Percentiles rank a stretch among this genome's conserved stretches.
These are phyloP conservation scores for Carex cristatella DNA, from an alignment of 176 grass and related monocot genomes.

Conservation along the genomic window DNA sequence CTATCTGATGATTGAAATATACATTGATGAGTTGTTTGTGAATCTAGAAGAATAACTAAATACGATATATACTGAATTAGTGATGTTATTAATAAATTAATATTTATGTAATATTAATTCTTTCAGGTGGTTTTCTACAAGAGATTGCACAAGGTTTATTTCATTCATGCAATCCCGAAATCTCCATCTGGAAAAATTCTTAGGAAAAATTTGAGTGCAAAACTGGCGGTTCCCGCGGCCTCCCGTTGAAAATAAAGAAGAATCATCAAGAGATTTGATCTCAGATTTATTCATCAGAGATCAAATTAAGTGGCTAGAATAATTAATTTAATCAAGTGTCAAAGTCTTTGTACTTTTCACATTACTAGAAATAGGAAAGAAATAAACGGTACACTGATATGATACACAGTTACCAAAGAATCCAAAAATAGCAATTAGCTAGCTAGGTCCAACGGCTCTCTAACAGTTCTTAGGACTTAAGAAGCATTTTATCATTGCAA, in stretches of 20 bases:
- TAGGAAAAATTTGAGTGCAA: constrained; percentile 73
- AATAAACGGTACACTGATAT: no score
- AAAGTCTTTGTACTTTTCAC: no score
- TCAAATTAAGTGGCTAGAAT: no score
- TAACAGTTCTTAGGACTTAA: no score
- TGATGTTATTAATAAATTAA: not conserved
- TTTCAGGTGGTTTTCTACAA: constrained; percentile 92
- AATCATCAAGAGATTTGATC: no score
- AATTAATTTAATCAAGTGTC: no score
- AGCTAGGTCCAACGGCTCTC: no score
- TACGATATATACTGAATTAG: not conserved
- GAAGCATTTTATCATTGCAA: no score
- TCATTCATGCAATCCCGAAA: constrained; percentile 75
- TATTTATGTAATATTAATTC: not conserved
- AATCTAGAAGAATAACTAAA: not conserved
- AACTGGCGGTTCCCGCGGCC: constrained; percentile 21
- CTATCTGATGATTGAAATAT: not conserved
- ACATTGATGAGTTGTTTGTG: not conserved
- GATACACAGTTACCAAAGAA: no score
- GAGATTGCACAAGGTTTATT: constrained; percentile 82
- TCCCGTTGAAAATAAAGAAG: not conserved
- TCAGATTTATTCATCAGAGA: no score
- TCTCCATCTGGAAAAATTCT: constrained; percentile 79
- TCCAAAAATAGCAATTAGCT: no score
- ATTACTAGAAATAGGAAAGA: no score